Percentiles rank a stretch among this genome's conserved stretches.
Evolutionary conservation across 2,329 filamentous ascomycete species (phyloP).

Genomic region (Verticillium alfalfae): DNA sequence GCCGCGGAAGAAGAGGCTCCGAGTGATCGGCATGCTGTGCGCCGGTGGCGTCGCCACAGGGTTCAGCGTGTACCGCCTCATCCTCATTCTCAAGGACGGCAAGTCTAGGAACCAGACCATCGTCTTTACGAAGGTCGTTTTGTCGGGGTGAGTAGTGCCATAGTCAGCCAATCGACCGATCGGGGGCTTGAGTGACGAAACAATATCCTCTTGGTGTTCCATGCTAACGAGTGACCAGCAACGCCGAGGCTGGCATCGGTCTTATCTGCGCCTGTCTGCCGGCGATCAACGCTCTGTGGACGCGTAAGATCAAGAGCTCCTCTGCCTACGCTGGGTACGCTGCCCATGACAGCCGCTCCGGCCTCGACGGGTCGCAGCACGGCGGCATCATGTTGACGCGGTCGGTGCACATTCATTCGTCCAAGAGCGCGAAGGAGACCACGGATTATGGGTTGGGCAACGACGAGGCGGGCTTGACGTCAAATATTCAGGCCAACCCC

Average conservation of each 20-base stretch:
- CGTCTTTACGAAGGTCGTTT: slow-evolving; percentile 18
- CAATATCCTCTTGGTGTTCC: too few species aligned
- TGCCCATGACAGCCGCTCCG: slow-evolving; percentile 11
- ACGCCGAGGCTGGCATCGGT: slow-evolving; percentile 23
- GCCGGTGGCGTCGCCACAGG: slow-evolving; percentile 24
- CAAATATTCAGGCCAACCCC: slow-evolving; percentile 9
- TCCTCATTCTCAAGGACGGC: slow-evolving; percentile 16
- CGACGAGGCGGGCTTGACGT: slow-evolving; percentile 16
- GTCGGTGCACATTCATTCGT: slow-evolving; percentile 19
- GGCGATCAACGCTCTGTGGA: slow-evolving; percentile 16
- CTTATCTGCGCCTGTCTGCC: slow-evolving; percentile 24
- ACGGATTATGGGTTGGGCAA: slow-evolving; percentile 11
- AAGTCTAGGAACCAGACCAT: slow-evolving; percentile 18
- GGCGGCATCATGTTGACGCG: slow-evolving; percentile 23
- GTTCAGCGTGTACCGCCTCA: slow-evolving; percentile 21
- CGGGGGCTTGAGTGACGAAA: too few species aligned
- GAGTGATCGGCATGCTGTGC: slow-evolving; percentile 20
- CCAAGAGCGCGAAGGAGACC: slow-evolving; percentile 2
- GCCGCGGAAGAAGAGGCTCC: slow-evolving; percentile 20
- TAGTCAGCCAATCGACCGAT: too few species aligned
- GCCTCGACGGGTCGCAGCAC: slow-evolving; percentile 2
- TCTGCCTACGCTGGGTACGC: slow-evolving; percentile 12
- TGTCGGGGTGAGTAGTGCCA: slow-evolving; percentile 10
- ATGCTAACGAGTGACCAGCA: slow-evolving; percentile 4
- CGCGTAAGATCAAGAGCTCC: slow-evolving; percentile 11